Evolutionary conservation across 2,329 filamentous ascomycete species (phyloP).

Genomic region (Amesomyces nigricolor): DNA sequence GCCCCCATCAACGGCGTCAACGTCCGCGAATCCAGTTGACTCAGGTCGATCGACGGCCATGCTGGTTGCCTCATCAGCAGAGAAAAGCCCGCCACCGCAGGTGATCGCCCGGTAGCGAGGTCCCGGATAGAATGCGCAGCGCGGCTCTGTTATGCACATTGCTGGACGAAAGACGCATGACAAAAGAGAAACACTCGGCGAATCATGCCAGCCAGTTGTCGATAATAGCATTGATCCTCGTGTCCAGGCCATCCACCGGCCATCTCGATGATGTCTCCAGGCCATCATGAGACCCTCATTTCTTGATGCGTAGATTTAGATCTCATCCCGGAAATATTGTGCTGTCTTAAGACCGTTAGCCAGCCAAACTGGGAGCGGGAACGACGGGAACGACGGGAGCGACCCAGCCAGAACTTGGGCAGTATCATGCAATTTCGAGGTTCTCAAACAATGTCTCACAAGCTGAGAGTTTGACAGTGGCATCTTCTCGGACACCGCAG

Average conservation of each 20-base stretch:
- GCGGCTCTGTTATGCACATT: slow-evolving; percentile 13
- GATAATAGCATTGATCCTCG: slow-evolving; percentile 22
- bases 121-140: slow-evolving; percentile 12
- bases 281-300: slow-evolving; percentile 13
- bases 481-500: too few relatives aligned
- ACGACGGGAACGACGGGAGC: too few relatives aligned
- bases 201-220: slow-evolving; percentile 11
- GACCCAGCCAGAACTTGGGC: too few relatives aligned
- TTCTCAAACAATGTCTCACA: too few relatives aligned
- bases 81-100: not conserved
- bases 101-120: slow-evolving; percentile 17
- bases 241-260: slow-evolving; percentile 16
- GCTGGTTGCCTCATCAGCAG: slow-evolving; percentile 1
- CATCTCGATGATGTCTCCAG: slow-evolving; percentile 20
- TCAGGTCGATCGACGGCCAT: slow-evolving; percentile 8
- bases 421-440: too few relatives aligned
- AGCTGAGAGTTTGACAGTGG: too few relatives aligned
- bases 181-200: slow-evolving; percentile 11
- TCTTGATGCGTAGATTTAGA: slow-evolving; percentile 8
- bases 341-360: slow-evolving; percentile 3
- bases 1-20: slow-evolving; percentile 13
- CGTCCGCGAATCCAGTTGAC: not conserved
- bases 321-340: too few relatives aligned
- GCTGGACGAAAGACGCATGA: not conserved
- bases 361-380: slow-evolving; percentile 9